Conservation (phyloP, 2,329 filamentous ascomycete genomes). For the Aspergillus calidoustus region DNA sequence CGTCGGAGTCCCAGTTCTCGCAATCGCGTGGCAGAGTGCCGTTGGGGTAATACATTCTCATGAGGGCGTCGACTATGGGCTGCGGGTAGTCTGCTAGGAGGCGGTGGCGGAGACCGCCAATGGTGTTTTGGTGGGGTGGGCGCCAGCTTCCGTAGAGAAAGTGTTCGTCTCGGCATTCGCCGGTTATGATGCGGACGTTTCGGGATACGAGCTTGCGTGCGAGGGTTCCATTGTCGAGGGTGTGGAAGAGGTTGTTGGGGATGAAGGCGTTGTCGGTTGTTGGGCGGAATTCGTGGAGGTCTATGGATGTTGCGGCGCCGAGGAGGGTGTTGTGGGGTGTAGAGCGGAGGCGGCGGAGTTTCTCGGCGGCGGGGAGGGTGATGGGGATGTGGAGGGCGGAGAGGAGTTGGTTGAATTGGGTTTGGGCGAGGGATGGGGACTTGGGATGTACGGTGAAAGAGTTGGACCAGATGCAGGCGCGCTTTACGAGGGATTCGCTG, state of each 20-base stretch:
- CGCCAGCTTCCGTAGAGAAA: slow-evolving; percentile 57
- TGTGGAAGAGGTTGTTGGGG: slow-evolving; percentile 45
- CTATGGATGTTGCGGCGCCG: slow-evolving; percentile 47
- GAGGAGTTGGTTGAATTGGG: slow-evolving; percentile 59
- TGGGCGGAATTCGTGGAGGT: slow-evolving; percentile 60
- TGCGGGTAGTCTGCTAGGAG: slow-evolving; percentile 59
- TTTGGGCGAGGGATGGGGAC: slow-evolving; percentile 50
- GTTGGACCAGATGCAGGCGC: slow-evolving; percentile 60
- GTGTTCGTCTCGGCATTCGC: slow-evolving; percentile 61
- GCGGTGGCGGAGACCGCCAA: slow-evolving; percentile 49
- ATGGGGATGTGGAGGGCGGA: slow-evolving; percentile 49
- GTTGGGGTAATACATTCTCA: slow-evolving; percentile 50
- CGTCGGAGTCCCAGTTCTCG: slow-evolving; percentile 52
- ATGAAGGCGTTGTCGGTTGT: slow-evolving; percentile 57
- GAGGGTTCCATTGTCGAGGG: slow-evolving; percentile 56
- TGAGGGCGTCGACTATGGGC: slow-evolving; percentile 48
- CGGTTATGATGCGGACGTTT: slow-evolving; percentile 56
- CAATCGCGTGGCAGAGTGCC: slow-evolving; percentile 45
- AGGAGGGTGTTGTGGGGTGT: slow-evolving; percentile 48
- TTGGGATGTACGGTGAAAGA: slow-evolving; percentile 60
- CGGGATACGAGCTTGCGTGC: slow-evolving; percentile 50
- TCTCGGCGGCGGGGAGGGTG: slow-evolving; percentile 45
- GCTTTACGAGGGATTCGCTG: slow-evolving; percentile 53
- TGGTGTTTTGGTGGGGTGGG: slow-evolving; percentile 49
- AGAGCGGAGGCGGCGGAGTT: slow-evolving; percentile 51